Evolutionary conservation across 805 yeast genomes (phyloP), one percentile per base, ranked within the genome.

Genomic region (Ogataea parapolymorpha): DNA sequence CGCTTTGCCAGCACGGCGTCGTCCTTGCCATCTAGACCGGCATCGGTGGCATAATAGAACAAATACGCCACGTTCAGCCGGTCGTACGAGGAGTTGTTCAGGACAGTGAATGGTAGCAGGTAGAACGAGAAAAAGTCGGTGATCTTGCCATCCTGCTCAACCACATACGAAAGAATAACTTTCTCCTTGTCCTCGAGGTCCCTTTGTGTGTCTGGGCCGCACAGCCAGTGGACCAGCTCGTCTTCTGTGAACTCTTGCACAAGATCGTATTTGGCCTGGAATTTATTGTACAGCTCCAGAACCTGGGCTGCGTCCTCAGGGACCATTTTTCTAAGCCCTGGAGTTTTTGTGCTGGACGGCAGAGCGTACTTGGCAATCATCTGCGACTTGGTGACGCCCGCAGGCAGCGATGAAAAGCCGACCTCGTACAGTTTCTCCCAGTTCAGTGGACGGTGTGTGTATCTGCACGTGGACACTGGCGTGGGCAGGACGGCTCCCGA

Each of bases 71-170:
- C 83, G 3, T 88, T 88, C 47, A 93, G 63, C 41, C 80, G 79
- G 32, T 75, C 69, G 60, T 87, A 84, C 26, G 68, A 58, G 3
- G 78, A 63, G 54, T 85, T 79, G 49, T 80, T 68, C 49, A 93
- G 68, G 6, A 93, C 93, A 0, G 89, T 77, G 64, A 89, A 87
- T 32, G 97, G 97, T 32, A 93, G 71, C 34, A 89, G 74, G 60
- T 89, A 93, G 65, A 85, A 93, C 8, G 96, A 87, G 58, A 87
- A 77, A 61, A 90, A 87, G 63, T 93, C 99, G 9, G 96, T 81
- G 48, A 93, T 79, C 39, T 71, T 70, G 5, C 85, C 84, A 27
- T 74, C 75, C 38, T 67, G 55, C 53, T 77, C 83, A 31, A 88
- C 91, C 6, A 93, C 97, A 62, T 77, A 91, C 0, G 93, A 65